Base-by-base conservation (phyloP, 345 rosid genomes). In the sweet orange (Citrus sinensis) region DNA sequence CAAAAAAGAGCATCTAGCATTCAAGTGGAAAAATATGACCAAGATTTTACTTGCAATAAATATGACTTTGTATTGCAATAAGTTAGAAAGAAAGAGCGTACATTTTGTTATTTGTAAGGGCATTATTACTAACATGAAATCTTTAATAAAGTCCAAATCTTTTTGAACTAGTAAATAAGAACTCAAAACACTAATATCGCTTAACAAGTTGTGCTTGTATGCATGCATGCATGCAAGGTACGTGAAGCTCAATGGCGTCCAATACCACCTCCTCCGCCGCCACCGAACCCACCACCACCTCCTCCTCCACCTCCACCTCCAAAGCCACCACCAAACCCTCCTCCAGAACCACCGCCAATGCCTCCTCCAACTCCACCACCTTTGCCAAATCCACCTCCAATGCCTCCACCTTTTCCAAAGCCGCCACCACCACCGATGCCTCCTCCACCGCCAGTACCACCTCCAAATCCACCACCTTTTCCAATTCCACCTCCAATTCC, bases 201-300 rank as follows among this genome's bases (percentile, higher is more conserved):
- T 13, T 65, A 20, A 8, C 42, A 17, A 54, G n/a, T 54, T 54
- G 58, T 54, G 58, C 19, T 11, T 9, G 11, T 16, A 10, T 80
- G 70, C 82, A 76, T 81, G 70, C 82, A 76, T 81, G 84, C 88
- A 81, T 80, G 83, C 77, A 68, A 61, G 35, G 56, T 11, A 58
- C 71, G 76, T 78, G 17, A 22, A 24, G 10, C 55, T 59, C 59
- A 64, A 9, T 62, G n/a, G 49, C 78, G 11, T 66, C 84, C 86
- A 2, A 35, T 3, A 0, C 88, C 86, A 13, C 74, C 24, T 9
- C 7, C 11, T 10, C 40, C 46, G 13, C 65, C 65, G 0, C 65
- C 76, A 19, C 74, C 64, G 0, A 34, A 10, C 51, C 80, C 82
- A 1, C 74, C 71, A 3, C 74, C 35, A 4, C 37, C 37, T 34